Evolutionary conservation across 441 rosid genomes (phyloP), one percentile per base, ranked within the genome.

Genomic region (Gossypium gossypioides): DNA sequence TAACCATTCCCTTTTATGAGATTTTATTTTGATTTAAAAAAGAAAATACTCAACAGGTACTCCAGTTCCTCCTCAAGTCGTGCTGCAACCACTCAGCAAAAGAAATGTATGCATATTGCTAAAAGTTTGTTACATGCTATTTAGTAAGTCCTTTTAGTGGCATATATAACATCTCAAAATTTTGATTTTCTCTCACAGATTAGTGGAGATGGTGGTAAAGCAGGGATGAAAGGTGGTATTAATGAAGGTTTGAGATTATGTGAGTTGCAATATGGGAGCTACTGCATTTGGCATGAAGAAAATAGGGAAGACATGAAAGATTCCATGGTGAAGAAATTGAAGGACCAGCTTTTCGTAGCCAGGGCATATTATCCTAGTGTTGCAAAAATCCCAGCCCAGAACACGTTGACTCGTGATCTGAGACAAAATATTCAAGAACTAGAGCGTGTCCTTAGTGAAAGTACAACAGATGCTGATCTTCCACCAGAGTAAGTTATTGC

Each of bases 401-500:
- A 72, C 79, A 83, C 82, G 77, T 82, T 95, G 74, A 79, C 97
- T 71, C 88, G 77, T 69, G 97, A 88, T 81, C 42, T 95, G 84
- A 91, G 68, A 81, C 96, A 86, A 79, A 92, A 86, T 78, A 95
- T 95, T 81, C 99, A 92, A 86, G 97, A 92, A 67, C 68, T 95
- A 56, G 99, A 95, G 87, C 92, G 83, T 22, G 75, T 92, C 80
- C 84, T 95, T 68, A 91, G 93, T 83, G 97, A 86, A 82, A 82
- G 91, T 76, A 80, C 91, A 46, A 86, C 86, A 25, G 99, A 95
- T 82, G 73, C 82, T 77, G 91, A 89, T 80, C 96, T 60, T 81
- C 96, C 96, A 69, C 84, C 80, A 42, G 86, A 63, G 97, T 95
- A 89, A 86, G 97, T 91, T 68, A 16, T 80, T 72, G 32, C 12